Evolutionary conservation across 2,329 filamentous ascomycete species (phyloP).

Genomic region (Camillea tinctor): DNA sequence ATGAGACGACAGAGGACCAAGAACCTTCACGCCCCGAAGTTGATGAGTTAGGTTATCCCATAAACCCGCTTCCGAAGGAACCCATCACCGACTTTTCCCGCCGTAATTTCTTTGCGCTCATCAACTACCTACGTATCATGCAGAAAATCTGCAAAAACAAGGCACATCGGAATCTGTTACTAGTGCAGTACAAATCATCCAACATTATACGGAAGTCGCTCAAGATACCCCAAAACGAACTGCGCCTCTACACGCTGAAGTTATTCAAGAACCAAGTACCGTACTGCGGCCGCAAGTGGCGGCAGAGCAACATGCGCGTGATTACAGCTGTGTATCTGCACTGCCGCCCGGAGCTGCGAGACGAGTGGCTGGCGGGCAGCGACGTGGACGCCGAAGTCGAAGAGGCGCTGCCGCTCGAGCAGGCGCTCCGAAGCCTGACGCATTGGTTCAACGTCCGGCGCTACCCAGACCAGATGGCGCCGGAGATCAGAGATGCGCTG

Average conservation of each 20-base stretch:
- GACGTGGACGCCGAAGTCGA: conserved; percentile 94
- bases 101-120: conserved; percentile 91
- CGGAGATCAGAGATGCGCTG: conserved; percentile 55
- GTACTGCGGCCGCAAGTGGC: conserved; percentile 97
- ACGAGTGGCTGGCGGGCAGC: conserved; percentile 90
- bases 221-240: conserved; percentile 81
- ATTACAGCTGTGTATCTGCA: conserved; percentile 96
- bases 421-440: conserved; percentile 82
- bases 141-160: conserved; percentile 97
- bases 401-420: conserved; percentile 86
- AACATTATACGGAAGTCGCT: conserved; percentile 89
- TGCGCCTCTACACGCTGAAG: conserved; percentile 93
- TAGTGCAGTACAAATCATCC: conserved; percentile 93
- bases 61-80: conserved; percentile 64
- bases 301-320: conserved; percentile 96
- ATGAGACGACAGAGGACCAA: conserved; percentile 34
- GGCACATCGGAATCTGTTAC: conserved; percentile 86
- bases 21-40: conserved; percentile 56
- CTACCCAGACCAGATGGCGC: conserved; percentile 76
- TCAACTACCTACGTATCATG: conserved; percentile 93
- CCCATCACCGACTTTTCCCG: conserved; percentile 89
- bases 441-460: conserved; percentile 90
- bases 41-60: conserved; percentile 84
- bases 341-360: conserved; percentile 85
- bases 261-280: conserved; percentile 98